Evolutionary conservation across 2,329 filamentous ascomycete species (phyloP), one percentile per base, ranked within the genome.

Genomic region (Paraphoma chrysanthemicola): DNA sequence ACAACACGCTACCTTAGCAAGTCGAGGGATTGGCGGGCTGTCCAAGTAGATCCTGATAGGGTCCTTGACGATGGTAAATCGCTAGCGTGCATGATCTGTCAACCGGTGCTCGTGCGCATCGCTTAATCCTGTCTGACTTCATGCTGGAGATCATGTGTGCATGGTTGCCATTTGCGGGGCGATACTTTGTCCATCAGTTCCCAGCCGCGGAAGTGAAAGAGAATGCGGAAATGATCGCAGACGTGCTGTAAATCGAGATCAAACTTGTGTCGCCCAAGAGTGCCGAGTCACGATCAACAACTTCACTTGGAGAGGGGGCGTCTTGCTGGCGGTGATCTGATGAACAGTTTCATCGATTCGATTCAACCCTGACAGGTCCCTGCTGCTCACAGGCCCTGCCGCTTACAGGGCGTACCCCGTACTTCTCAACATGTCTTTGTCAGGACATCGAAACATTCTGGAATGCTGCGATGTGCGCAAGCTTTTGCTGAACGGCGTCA

Each of bases 31-130:
- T 48, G 53, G 39, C 43, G 44, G 44, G 41, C 43, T 44, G 30
- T 38, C 41, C 57, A 44, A 48, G 51, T 53, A 38, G 17, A 44
- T 55, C 57, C 49, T 56, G 51, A 53, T 60, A 62, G 65, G 61
- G 39, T 48, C 16, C n/a, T 3, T 9, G 44, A 33, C 5, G 11
- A 53, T 60, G 62, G 63, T 55, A 45, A 47, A 50, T 53, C 55
- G 48, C 53, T 62, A 64, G 62, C 60, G 59, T 54, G 50, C 44
- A 54, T 51, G 50, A 51, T 49, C 54, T 51, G 57, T 56, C 62
- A 48, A 57, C 53, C 51, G 16, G 14, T 52, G 41, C 51, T 57
- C 48, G 44, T 52, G 43, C 49, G 42, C 47, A 50, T 31, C 30
- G 33, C 33, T 36, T 36, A 14, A 10, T 10, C 14, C 33, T 36